Evolutionary conservation across 2,329 filamentous ascomycete species (phyloP).

Genomic region (Aspergillus neotritici): DNA sequence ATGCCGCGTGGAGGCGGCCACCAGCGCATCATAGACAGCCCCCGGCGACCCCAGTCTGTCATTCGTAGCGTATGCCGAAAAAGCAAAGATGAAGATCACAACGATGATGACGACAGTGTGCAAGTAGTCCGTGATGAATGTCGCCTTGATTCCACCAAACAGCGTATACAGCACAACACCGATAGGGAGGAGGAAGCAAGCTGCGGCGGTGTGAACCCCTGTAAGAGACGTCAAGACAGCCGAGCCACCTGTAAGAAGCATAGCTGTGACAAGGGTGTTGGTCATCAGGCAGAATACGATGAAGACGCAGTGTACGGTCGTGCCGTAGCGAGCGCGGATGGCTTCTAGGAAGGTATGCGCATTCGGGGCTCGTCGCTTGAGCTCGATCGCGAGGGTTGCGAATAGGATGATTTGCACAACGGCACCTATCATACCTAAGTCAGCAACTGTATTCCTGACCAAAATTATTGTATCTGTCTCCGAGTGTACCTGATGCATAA

Average conservation of each 20-base stretch:
- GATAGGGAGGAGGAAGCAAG: constrained; percentile 75
- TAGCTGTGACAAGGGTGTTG: constrained; percentile 80
- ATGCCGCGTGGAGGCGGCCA: constrained; percentile 61
- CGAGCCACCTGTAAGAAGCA: constrained; percentile 79
- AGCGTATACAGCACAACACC: constrained; percentile 77
- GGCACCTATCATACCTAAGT: constrained; percentile 49
- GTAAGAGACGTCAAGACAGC: constrained; percentile 68
- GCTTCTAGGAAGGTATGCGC: constrained; percentile 81
- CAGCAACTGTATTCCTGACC: constrained; percentile 50
- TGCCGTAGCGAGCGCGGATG: constrained; percentile 73
- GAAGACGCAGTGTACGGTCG: constrained; percentile 67
- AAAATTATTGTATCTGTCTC: constrained; percentile 16
- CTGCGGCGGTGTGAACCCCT: constrained; percentile 70
- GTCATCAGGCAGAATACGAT: constrained; percentile 77
- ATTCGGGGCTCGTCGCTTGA: constrained; percentile 81
- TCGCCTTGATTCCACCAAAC: constrained; percentile 73
- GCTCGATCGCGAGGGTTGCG: constrained; percentile 80
- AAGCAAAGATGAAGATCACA: constrained; percentile 79
- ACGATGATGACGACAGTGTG: constrained; percentile 71
- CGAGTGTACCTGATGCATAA: constrained; percentile 55
- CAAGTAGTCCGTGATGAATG: constrained; percentile 78
- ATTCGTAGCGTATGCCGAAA: constrained; percentile 73
- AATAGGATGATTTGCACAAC: constrained; percentile 86
- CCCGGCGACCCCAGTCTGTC: constrained; percentile 66
- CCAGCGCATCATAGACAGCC: constrained; percentile 71